Evolutionary conservation across 306 rosid genomes (phyloP).

Genomic region (Trifolium dubium): DNA sequence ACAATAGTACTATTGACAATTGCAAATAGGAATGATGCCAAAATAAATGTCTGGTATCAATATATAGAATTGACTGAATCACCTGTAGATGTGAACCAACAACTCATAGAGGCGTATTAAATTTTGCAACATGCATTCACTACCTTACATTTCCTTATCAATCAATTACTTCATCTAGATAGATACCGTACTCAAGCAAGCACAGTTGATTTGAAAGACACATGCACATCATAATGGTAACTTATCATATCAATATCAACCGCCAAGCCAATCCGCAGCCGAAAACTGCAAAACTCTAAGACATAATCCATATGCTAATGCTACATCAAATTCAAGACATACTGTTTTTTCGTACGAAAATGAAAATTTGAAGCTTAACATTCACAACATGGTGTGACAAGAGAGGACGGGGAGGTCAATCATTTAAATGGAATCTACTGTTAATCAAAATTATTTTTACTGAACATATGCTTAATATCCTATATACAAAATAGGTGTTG

Average conservation of each 20-base stretch:
- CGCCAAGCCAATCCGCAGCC: constrained; percentile 2
- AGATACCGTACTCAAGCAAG: not conserved
- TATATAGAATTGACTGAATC: not conserved
- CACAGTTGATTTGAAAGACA: not conserved
- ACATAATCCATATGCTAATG: not conserved
- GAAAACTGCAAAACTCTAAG: not conserved
- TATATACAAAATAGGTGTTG: not conserved
- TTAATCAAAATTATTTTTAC: no score
- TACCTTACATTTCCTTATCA: constrained; percentile 4
- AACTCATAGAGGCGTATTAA: not conserved
- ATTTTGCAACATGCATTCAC: not conserved
- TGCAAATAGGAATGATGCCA: constrained; percentile 15
- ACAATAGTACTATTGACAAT: constrained; percentile 17
- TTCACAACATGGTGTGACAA: not conserved
- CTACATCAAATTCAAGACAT: not conserved
- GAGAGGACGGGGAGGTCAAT: no score
- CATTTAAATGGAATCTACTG: no score
- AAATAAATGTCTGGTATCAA: not conserved
- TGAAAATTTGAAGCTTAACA: no score
- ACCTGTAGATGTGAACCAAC: not conserved
- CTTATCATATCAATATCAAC: constrained; percentile 17
- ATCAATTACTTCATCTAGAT: not conserved
- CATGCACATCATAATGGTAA: constrained; percentile 8
- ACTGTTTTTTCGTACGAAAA: no score
- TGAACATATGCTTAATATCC: not conserved